phyloP scores from a whole-genome alignment of 306 rosid species.

The Comarum palustre region DNA sequence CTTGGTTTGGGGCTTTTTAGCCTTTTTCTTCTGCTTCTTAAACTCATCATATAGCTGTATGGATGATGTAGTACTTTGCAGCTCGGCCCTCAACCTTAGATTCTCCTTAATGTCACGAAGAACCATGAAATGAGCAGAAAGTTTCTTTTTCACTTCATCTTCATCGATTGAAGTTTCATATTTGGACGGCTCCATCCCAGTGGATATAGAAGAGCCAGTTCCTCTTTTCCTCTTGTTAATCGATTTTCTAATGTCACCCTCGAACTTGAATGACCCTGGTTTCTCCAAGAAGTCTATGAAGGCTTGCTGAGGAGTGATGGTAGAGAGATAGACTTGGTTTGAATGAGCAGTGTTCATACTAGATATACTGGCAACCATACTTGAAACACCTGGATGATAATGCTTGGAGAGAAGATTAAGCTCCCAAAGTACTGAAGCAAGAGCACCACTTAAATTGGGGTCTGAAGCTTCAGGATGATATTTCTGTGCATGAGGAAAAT shows the following conservation, averaged over 20 bases:
- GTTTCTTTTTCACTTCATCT: conserved; percentile 53
- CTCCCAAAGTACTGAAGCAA: conserved; percentile 96
- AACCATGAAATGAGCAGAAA: conserved; percentile 56
- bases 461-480: conserved; percentile 75
- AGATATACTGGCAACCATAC: conserved; percentile 57
- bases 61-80: conserved; percentile 44
- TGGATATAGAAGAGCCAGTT: conserved; percentile 30
- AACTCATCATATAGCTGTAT: conserved; percentile 64
- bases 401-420: conserved; percentile 72
- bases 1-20: conserved; percentile 21
- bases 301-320: conserved; percentile 70
- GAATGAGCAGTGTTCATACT: conserved; percentile 50
- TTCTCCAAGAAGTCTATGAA: conserved; percentile 52
- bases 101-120: conserved; percentile 73
- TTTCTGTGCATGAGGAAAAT: conserved; percentile 50
- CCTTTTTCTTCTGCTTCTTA: conserved; percentile 52
- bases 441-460: conserved; percentile 94
- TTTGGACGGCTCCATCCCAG: conserved; percentile 24
- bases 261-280: conserved; percentile 47
- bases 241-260: conserved; percentile 32
- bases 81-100: conserved; percentile 60
- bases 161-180: conserved; percentile 39
- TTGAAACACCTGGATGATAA: conserved; percentile 72
- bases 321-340: conserved; percentile 57
- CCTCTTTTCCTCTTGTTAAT: conserved; percentile 52